Conservation (phyloP, 352 stramenopile species). For the Pythium chondricola region DNA sequence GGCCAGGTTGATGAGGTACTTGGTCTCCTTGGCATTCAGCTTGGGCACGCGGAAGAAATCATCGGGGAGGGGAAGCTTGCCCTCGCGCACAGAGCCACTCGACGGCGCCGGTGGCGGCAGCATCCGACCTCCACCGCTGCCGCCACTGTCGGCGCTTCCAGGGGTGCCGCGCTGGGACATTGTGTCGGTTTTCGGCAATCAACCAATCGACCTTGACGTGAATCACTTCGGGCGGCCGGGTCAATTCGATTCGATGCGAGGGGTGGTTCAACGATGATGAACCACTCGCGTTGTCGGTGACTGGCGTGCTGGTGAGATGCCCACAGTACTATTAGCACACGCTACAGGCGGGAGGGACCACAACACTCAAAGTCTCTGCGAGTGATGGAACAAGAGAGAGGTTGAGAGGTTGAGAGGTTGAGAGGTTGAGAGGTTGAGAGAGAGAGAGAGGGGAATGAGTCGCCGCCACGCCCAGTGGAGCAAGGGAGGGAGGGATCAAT, state of each 20-base stretch:
- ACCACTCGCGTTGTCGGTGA: no score
- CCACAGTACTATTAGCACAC: no score
- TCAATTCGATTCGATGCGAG: neutral
- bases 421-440: no score
- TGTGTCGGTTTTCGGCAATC: neutral
- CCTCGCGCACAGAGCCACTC: neutral
- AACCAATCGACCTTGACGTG: no score
- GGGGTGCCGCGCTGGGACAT: slow-evolving; percentile 2
- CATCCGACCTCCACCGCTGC: neutral
- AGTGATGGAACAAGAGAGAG: no score
- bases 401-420: no score
- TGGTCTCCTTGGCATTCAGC: slow-evolving; percentile 55
- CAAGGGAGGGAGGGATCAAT: no score
- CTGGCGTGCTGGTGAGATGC: no score
- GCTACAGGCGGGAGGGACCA: no score
- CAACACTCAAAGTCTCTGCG: no score
- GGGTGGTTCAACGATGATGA: neutral
- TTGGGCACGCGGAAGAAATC: slow-evolving; percentile 61
- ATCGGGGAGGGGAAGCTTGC: slow-evolving; percentile 53
- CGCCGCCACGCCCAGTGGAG: no score
- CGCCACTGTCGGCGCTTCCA: slow-evolving; percentile 6
- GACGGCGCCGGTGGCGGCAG: neutral
- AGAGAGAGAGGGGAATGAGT: no score
- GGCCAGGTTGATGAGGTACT: slow-evolving; percentile 60
- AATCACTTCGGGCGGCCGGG: neutral